A percentile compares a stretch with the other conserved stretches of the same genome.
phyloP scores from a whole-genome alignment of 140 eudicot species.

The Oenanthe javanica region DNA sequence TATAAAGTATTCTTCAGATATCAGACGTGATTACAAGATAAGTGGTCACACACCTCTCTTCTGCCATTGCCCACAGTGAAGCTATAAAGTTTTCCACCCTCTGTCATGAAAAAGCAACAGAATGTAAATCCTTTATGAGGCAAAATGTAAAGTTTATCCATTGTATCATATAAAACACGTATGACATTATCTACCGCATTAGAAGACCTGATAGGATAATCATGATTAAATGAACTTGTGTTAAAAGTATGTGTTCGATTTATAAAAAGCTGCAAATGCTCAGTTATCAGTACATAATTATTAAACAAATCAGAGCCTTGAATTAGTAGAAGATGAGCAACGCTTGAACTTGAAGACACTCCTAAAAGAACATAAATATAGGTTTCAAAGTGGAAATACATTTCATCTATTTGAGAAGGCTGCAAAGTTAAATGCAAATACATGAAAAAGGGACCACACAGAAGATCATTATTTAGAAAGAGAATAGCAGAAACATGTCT shows the following conservation, averaged over 20 bases:
- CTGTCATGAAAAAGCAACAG: slow-evolving; percentile 34
- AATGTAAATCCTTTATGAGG: not conserved
- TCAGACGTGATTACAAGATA: slow-evolving; percentile 1
- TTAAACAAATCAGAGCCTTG: not conserved
- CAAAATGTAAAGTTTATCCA: not conserved
- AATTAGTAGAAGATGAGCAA: not conserved
- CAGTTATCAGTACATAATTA: not conserved
- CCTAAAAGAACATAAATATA: not conserved
- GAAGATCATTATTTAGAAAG: not conserved
- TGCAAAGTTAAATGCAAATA: too few relatives aligned
- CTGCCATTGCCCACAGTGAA: slow-evolving; percentile 56
- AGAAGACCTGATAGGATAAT: not conserved
- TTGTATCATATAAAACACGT: not conserved
- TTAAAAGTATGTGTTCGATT: not conserved
- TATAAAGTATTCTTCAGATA: not conserved
- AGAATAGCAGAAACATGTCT: not conserved
- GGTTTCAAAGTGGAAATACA: not conserved
- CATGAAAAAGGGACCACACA: not conserved
- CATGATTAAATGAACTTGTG: not conserved
- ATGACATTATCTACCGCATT: not conserved
- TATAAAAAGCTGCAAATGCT: not conserved
- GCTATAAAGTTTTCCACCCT: slow-evolving; percentile 69
- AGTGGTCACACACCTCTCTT: slow-evolving; percentile 64
- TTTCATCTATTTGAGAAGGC: too few relatives aligned
- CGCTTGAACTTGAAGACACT: not conserved